Conservation (phyloP, 371 early-diverging fungal species). For the Mucor velutinosus region DNA sequence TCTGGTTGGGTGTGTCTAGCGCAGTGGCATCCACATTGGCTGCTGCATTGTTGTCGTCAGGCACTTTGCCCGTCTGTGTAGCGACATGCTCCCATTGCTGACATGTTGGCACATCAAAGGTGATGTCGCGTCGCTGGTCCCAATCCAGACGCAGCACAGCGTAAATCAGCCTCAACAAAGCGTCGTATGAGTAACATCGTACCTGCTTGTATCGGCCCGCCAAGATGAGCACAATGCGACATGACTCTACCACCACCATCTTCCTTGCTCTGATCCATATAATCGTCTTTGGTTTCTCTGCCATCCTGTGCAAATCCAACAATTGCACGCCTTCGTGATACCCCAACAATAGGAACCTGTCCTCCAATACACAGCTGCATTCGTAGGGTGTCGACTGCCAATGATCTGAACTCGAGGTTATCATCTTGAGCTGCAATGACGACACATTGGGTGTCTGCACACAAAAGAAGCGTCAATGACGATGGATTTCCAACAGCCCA, state of each 20-base stretch:
- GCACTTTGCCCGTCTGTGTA: constrained; percentile 20
- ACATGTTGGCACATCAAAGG: constrained; percentile 27
- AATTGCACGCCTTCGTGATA: constrained; percentile 32
- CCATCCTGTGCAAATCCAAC: constrained; percentile 21
- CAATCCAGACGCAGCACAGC: constrained; percentile 32
- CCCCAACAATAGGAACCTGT: constrained; percentile 40
- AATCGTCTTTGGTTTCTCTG: constrained; percentile 25
- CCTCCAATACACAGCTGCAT: constrained; percentile 42
- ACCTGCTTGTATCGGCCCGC: constrained; percentile 43
- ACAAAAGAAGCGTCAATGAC: neutral
- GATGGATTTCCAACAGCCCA: neutral
- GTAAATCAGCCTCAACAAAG: constrained; percentile 33
- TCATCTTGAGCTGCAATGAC: constrained; percentile 24
- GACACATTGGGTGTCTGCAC: constrained; percentile 7
- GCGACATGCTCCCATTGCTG: constrained; percentile 24
- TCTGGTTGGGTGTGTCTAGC: neutral
- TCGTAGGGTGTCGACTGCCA: constrained; percentile 32
- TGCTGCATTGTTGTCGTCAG: neutral
- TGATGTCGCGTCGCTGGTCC: constrained; percentile 14
- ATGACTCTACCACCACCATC: constrained; percentile 32
- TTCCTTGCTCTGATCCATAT: constrained; percentile 37
- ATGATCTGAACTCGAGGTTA: constrained; percentile 21
- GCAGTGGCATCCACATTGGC: too few species aligned
- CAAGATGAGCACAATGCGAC: constrained; percentile 36
- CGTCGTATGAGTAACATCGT: constrained; percentile 48